Conservation (phyloP, 208 protist genomes). For the Leishmania gerbilli region DNA sequence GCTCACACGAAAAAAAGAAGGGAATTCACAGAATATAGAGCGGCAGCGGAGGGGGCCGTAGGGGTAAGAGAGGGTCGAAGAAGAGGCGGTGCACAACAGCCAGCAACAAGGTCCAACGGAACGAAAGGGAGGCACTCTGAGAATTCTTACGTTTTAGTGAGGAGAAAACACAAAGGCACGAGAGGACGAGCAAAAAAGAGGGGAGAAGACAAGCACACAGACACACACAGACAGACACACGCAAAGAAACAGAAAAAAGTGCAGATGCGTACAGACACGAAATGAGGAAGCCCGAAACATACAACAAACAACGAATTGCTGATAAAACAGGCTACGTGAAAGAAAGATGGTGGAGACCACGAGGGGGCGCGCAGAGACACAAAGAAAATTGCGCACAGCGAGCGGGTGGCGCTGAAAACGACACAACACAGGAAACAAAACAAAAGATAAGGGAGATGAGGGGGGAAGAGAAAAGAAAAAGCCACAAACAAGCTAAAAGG, state of each 20-base stretch:
- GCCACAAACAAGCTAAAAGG: background rate
- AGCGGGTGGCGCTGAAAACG: background rate
- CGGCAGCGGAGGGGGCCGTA: background rate
- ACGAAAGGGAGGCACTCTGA: background rate
- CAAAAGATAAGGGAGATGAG: background rate
- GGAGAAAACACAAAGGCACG: background rate
- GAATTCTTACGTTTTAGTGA: background rate
- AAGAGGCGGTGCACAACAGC: background rate
- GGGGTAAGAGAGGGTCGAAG: background rate
- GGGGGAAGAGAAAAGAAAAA: background rate
- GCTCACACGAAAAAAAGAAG: background rate
- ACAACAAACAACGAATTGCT: background rate
- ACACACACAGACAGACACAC: background rate
- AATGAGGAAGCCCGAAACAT: background rate
- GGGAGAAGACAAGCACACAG: background rate
- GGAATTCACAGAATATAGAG: background rate
- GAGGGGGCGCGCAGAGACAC: background rate
- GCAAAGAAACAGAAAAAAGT: background rate
- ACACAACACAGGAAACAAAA: background rate
- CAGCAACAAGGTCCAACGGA: background rate
- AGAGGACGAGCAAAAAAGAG: background rate
- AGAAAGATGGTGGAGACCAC: background rate
- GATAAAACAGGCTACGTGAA: background rate
- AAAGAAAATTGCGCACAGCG: background rate
- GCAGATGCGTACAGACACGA: background rate